phyloP scores from a whole-genome alignment of 108 stramenopile genomes.

The Discostella pseudostelligera region DNA sequence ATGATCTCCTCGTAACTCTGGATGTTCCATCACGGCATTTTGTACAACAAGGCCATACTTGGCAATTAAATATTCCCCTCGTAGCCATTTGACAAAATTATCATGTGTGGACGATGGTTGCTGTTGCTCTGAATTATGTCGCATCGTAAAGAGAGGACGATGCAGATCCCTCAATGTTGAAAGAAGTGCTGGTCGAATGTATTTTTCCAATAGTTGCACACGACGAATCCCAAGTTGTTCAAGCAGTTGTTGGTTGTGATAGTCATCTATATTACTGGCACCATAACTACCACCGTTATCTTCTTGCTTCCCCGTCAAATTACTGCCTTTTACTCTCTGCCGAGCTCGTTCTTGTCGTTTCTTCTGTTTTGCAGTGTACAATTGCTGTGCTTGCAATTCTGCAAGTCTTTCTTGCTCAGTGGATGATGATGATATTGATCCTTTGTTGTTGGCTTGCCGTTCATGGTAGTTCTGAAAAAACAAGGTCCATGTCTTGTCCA shows the following conservation, averaged over 20 bases:
- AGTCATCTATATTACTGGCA: neutral
- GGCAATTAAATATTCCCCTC: slow-evolving; percentile 69
- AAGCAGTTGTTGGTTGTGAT: neutral
- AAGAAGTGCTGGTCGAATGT: slow-evolving; percentile 63
- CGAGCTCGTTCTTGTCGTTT: neutral
- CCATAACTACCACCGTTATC: neutral
- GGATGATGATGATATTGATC: too few species aligned
- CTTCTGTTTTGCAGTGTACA: slow-evolving; percentile 6
- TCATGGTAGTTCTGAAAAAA: slow-evolving; percentile 32
- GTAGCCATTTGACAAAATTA: slow-evolving; percentile 66
- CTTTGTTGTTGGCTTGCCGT: slow-evolving; percentile 1
- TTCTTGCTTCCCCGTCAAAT: neutral
- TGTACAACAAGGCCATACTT: slow-evolving; percentile 56
- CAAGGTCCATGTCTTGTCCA: slow-evolving; percentile 38
- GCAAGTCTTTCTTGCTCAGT: slow-evolving; percentile 1
- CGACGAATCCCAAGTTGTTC: slow-evolving; percentile 22
- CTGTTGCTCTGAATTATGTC: slow-evolving; percentile 7
- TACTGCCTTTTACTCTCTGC: neutral
- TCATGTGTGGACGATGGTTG: neutral
- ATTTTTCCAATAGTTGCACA: slow-evolving; percentile 49
- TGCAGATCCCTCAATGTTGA: slow-evolving; percentile 40
- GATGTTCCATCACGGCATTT: slow-evolving; percentile 35
- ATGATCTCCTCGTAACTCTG: slow-evolving; percentile 56
- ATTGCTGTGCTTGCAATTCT: slow-evolving; percentile 8
- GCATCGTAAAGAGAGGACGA: slow-evolving; percentile 48